Conservation (phyloP, 441 rosid species). For the Manihot esculenta region DNA sequence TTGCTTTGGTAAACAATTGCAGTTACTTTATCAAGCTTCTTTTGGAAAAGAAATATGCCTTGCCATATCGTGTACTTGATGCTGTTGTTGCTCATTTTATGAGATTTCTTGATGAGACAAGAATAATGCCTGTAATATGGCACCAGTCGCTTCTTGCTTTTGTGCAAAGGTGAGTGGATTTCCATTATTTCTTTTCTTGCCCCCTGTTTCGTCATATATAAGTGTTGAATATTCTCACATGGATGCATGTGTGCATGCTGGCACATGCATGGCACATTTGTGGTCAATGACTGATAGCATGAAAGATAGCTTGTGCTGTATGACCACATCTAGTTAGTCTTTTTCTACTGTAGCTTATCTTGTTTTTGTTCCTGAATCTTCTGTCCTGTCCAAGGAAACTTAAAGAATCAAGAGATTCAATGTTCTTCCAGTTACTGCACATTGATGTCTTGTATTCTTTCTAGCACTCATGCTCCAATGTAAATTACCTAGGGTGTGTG, state of each 20-base stretch:
- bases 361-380: not conserved
- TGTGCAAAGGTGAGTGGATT: conserved; percentile 65
- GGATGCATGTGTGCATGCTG: too few species aligned
- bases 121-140: conserved; percentile 96
- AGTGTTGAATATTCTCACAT: not conserved
- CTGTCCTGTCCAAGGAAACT: not conserved
- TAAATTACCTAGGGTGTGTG: too few species aligned
- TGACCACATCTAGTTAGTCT: not conserved
- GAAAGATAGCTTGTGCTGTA: too few species aligned
- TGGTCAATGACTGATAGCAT: too few species aligned
- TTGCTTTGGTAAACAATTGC: conserved; percentile 24
- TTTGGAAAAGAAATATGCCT: conserved; percentile 84
- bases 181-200: conserved; percentile 12
- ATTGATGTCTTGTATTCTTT: too few species aligned
- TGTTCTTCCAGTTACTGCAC: too few species aligned
- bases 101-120: conserved; percentile 68
- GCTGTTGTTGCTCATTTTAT: conserved; percentile 72
- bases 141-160: conserved; percentile 90
- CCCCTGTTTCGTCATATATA: not conserved
- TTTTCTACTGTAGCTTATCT: not conserved
- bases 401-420: too few species aligned
- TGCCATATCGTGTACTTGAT: conserved; percentile 85
- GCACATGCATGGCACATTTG: not conserved
- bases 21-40: conserved; percentile 89
- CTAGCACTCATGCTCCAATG: too few species aligned